Base-by-base conservation (phyloP, 31 red algal genomes). In the Porphyra umbilicalis region DNA sequence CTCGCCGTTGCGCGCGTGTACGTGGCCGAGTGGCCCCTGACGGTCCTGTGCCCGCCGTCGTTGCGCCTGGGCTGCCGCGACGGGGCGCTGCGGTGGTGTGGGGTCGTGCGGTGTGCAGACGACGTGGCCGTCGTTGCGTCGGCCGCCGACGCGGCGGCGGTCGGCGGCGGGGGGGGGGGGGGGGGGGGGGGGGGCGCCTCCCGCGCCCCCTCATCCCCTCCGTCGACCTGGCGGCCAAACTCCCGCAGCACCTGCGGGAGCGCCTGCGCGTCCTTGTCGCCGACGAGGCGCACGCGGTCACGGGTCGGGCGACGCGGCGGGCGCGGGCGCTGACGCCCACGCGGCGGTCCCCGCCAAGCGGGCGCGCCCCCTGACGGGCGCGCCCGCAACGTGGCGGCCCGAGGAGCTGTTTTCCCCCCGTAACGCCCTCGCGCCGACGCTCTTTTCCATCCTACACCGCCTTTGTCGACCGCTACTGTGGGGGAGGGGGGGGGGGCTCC, bases 331-430 rank as follows among this genome's bases (percentile, higher is more conserved):
- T 93, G 16, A 46, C 78, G 32, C 94, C 94, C 10, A 31, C 90
- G 34, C 32, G n/a, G n/a, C 93, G 6, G 79, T 88, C 84, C 78
- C 57, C 0, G 82, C 84, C 9, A 82, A 67, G 75, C 87, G 94
- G 8, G 84, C 85, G 30, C 32, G 93, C 31, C 79, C 91, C 36
- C 79, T 97, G n/a, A 90, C 88, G 68, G 94, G 94, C 57, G 93
- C 94, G 14, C 94, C 94, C 39, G 94, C 94, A 1, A 76, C 93
- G 76, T 92, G 90, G 32, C 79, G 94, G 74, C 90, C 94, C 18
- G 94, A 87, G 35, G 94, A 97, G 80, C 82, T 97, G 30, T 97
- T 85, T 80, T 39, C 83, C 14, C 94, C 92, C 80, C 75, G 89
- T 30, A 79, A 88, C 36, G 87, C 85, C 5, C 31, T 97, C 35